Evolutionary conservation across 768 basidiomycete genomes (phyloP), one percentile per base, ranked within the genome.

Genomic region (Lyophyllum shimeji): DNA sequence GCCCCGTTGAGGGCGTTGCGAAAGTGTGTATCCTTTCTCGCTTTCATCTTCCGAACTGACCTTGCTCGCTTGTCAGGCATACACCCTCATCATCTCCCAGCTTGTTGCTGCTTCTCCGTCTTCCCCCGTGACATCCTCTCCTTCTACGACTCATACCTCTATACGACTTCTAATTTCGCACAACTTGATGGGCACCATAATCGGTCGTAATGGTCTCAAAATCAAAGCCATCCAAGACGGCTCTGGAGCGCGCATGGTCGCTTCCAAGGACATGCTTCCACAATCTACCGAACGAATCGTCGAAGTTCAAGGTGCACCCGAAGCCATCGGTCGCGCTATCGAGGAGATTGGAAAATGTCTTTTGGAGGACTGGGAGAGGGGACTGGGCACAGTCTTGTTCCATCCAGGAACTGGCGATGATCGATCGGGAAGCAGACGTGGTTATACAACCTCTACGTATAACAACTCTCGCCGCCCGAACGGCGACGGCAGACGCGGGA

Each of bases 231-330:
- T 99, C 70, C 97, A 99, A 71, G 96, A 98, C 72, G 77, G 82
- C 46, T 96, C 96, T 37, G 94, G 95, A 49, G 95, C 94, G 18
- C 90, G 97, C 53, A 99, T 99, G 95, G 90, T 98, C 53, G 97
- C 97, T 43, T 92, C 93, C 58, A 98, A 98, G 74, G 97, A 98
- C 68, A 98, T 98, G 90, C 84, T 99, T 44, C 95, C 97, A 29
- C 97, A 98, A 74, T 98, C 96, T 29, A 99, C 97, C 46, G 97
- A 99, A 74, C 93, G 97, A 61, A 90, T 98, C 65, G 97, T 99
- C 53, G 97, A 98, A 72, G 93, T 99, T 46, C 93, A 98, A 67
- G 97, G 97, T 40, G 78, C 93, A 31, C 87, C 94, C 37, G 95
- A 97, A 56, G 79, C 92, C 46, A 98, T 99, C 67, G 89, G 92